These are phyloP conservation scores for Trichoderma koningiopsis DNA, from an alignment of 2,329 filamentous ascomycete genomes.

Conservation along the genomic window DNA sequence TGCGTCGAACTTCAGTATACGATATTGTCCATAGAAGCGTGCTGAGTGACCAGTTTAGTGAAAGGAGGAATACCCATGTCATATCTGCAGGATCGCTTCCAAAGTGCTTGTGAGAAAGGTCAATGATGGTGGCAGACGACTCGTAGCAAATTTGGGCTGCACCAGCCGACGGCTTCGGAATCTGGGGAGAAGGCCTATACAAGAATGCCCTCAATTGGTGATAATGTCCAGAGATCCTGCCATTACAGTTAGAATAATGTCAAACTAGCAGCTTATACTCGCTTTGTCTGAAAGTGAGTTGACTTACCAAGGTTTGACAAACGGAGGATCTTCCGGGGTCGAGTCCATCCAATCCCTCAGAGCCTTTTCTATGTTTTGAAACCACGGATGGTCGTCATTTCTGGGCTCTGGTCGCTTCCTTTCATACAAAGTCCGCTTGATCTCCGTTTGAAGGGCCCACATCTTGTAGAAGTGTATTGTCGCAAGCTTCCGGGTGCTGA, in stretches of 20 bases:
- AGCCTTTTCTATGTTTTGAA: slow-evolving; percentile 74
- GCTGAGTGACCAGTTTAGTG: slow-evolving; percentile 89
- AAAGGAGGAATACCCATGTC: slow-evolving; percentile 90
- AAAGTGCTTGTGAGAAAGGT: slow-evolving; percentile 79
- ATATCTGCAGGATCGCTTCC: slow-evolving; percentile 75
- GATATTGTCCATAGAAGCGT: slow-evolving; percentile 90
- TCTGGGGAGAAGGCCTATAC: slow-evolving; percentile 87
- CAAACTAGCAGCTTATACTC: neutral
- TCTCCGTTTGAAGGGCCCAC: slow-evolving; percentile 84
- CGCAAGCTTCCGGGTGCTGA: slow-evolving; percentile 81
- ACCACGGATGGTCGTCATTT: slow-evolving; percentile 85
- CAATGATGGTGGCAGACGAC: slow-evolving; percentile 78
- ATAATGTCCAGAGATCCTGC: slow-evolving; percentile 67
- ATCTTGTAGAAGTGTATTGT: slow-evolving; percentile 94
- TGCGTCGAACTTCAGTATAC: slow-evolving; percentile 77
- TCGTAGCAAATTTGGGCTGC: slow-evolving; percentile 83
- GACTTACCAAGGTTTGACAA: slow-evolving; percentile 79
- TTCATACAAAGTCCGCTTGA: slow-evolving; percentile 82
- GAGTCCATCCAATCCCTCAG: slow-evolving; percentile 77
- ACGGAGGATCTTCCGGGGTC: slow-evolving; percentile 67
- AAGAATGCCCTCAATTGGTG: slow-evolving; percentile 89
- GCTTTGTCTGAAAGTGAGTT: neutral
- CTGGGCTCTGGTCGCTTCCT: slow-evolving; percentile 76
- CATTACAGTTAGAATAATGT: neutral
- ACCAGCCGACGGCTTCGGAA: slow-evolving; percentile 78